Evolutionary conservation across 2,329 filamentous ascomycete genomes (phyloP), one percentile per base, ranked within the genome.

Genomic region (Thelonectria olida): DNA sequence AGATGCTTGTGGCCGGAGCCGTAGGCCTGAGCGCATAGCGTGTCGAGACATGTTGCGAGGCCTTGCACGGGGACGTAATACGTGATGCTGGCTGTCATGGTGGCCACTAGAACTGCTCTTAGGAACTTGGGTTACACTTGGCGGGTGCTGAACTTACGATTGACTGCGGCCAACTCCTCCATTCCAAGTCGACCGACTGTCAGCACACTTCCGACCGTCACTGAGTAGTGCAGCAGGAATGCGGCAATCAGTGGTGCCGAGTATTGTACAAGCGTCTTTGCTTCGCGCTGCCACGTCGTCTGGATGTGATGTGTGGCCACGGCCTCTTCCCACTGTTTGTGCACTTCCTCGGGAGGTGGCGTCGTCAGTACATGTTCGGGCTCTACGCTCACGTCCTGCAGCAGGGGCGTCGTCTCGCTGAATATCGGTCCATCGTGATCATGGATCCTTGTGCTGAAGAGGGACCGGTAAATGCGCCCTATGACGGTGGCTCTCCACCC

Each of bases 21-120:
- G 73, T 95, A 97, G 0, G 94, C 94, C 75, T 97, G 94, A 0
- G 93, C 87, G 74, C 94, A 97, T 1, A 97, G 87, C 0, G 94
- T 97, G 76, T 97, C 94, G 17, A 97, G 82, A 60, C 90, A 92
- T 1, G 94, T 97, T 0, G 93, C 90, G 8, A 97, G 81, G 10
- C 93, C 91, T 72, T 93, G 90, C 63, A 91, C 89, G 2, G 92
- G 86, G 2, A 89, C 90, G 72, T 90, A 92, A 56, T 90, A 91
- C 5, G 87, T 91, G 66, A 94, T 93, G 61, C 88, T 92, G 5
- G 90, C 89, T 2, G 90, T 92, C 91, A 94, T 93, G 61, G 87
- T 88, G 5, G 78, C 76, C 63, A 80, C 72, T 74, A 10, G 2
- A 20, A 4, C 13, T 38, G 34, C 0, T 4, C 2, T 45, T 45